Conservation (phyloP, 2,329 filamentous ascomycete genomes). For the Fusarium pilosicola region DNA sequence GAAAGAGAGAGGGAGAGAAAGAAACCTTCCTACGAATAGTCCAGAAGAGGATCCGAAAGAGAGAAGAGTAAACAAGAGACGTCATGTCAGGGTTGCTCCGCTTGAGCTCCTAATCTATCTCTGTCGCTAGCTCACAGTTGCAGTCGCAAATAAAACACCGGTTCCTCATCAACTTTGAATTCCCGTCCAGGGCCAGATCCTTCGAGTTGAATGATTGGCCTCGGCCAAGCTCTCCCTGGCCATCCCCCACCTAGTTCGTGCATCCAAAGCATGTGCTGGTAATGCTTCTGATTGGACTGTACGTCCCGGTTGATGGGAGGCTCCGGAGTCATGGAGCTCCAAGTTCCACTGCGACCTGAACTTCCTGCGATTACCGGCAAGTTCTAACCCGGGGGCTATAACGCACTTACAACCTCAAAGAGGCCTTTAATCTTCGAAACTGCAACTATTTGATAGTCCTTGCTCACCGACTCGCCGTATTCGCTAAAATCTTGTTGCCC, state of each 20-base stretch:
- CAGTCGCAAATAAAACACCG: slow-evolving; percentile 21
- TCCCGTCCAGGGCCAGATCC: slow-evolving; percentile 24
- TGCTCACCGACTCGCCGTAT: slow-evolving; percentile 31
- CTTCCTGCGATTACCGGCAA: slow-evolving; percentile 28
- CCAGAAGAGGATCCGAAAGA: slow-evolving; percentile 8
- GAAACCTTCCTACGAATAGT: slow-evolving; percentile 7
- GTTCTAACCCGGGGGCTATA: slow-evolving; percentile 9
- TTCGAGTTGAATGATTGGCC: slow-evolving; percentile 27
- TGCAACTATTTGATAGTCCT: slow-evolving; percentile 9
- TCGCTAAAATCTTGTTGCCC: slow-evolving; percentile 16
- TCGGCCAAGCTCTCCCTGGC: slow-evolving; percentile 25
- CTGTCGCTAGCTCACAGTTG: slow-evolving; percentile 18
- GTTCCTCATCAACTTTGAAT: slow-evolving; percentile 17
- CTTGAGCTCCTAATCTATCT: slow-evolving; percentile 25
- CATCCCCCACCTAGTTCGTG: slow-evolving; percentile 35
- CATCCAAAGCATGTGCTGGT: slow-evolving; percentile 36
- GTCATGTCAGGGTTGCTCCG: slow-evolving; percentile 26
- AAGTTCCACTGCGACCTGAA: slow-evolving; percentile 27
- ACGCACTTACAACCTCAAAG: slow-evolving; percentile 25
- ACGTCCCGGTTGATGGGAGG: slow-evolving; percentile 39
- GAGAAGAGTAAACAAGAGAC: slow-evolving; percentile 36
- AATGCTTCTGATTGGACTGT: slow-evolving; percentile 47
- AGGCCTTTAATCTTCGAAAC: slow-evolving; percentile 12
- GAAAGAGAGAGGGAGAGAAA: neutral
- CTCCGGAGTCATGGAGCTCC: slow-evolving; percentile 44